Conservation (phyloP, 2,329 filamentous ascomycete genomes). For the Botrytis galanthina region DNA sequence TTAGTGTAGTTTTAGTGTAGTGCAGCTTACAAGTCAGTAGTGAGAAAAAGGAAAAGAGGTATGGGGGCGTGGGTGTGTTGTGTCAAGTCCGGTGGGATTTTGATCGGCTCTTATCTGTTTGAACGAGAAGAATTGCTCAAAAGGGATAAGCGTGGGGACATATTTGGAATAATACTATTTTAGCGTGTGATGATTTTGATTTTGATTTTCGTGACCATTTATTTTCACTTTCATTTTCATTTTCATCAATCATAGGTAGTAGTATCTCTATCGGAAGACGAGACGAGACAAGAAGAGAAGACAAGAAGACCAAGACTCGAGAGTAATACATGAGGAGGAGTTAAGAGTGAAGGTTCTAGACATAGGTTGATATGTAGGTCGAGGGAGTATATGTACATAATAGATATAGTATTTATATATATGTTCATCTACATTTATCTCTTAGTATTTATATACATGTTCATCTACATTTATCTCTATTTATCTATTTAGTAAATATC, state of each 20-base stretch:
- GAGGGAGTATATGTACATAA: no score
- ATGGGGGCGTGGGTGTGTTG: conserved; percentile 2
- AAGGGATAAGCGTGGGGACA: not conserved
- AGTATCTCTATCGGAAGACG: not conserved
- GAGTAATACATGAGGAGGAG: not conserved
- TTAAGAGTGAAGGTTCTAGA: not conserved
- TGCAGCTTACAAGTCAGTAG: not conserved
- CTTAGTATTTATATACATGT: not conserved
- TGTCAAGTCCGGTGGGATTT: not conserved
- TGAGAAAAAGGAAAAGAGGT: not conserved
- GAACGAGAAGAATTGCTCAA: not conserved
- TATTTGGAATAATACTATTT: not conserved
- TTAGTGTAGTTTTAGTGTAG: not conserved
- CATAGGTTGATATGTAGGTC: not conserved
- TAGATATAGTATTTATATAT: not conserved
- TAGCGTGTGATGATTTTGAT: not conserved
- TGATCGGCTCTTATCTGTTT: not conserved
- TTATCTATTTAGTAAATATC: no score
- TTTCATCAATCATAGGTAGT: not conserved
- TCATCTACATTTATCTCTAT: no score
- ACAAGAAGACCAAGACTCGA: not conserved
- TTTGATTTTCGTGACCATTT: no score
- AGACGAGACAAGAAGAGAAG: no score
- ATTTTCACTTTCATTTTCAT: no score
- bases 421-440: not conserved